A percentile compares a stretch with the other conserved stretches of the same genome.
Evolutionary conservation across 179 eudicot species (phyloP).

Genomic region (Spinacia oleracea): DNA sequence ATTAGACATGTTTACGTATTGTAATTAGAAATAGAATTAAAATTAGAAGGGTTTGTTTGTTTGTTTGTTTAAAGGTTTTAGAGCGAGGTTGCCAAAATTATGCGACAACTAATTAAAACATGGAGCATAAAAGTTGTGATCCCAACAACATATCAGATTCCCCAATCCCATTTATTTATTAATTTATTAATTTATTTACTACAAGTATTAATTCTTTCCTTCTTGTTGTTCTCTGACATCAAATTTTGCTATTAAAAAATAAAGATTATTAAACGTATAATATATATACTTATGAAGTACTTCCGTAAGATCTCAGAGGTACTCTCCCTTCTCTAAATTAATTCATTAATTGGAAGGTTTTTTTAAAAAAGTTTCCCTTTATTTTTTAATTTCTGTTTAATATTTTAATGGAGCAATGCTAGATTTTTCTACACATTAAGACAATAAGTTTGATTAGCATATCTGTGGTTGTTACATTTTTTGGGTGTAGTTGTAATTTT

Average conservation of each 20-base stretch:
- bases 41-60: no score
- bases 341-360: not conserved
- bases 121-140: conserved; percentile 32
- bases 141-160: conserved; percentile 37
- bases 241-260: not conserved
- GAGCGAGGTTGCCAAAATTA: conserved; percentile 27
- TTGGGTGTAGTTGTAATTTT: not conserved
- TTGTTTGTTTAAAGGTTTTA: no score
- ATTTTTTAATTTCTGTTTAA: not conserved
- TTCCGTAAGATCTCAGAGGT: conserved; percentile 28
- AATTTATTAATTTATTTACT: conserved; percentile 13
- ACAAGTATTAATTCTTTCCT: conserved; percentile 29
- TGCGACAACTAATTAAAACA: conserved; percentile 32
- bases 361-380: not conserved
- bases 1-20: not conserved
- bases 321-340: conserved; percentile 8
- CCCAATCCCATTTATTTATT: conserved; percentile 13
- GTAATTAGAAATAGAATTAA: not conserved
- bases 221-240: conserved; percentile 28
- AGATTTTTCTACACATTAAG: not conserved
- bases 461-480: conserved; percentile 7
- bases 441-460: not conserved
- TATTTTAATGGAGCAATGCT: not conserved
- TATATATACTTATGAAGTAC: no score
- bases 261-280: not conserved